Conservation (phyloP, 768 basidiomycete genomes). For the Lentinula raphanica region DNA sequence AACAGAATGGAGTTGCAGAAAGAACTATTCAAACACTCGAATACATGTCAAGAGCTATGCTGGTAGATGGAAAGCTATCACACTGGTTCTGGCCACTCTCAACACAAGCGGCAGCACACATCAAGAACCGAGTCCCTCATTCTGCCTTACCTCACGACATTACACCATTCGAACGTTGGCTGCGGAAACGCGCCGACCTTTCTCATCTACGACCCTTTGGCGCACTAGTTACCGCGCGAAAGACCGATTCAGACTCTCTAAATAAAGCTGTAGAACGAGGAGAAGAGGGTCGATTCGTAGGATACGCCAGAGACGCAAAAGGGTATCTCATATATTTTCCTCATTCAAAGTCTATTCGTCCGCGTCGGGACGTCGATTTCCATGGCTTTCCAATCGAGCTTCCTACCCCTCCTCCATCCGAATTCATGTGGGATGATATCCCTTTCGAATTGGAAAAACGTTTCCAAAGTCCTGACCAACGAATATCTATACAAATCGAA, state of each 20-base stretch:
- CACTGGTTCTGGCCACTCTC: no score
- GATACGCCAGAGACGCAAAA: slow-evolving; percentile 11
- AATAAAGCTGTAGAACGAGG: slow-evolving; percentile 10
- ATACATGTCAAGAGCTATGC: no score
- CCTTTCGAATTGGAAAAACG: background rate
- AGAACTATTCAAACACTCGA: no score
- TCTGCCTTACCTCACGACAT: background rate
- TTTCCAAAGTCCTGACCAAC: background rate
- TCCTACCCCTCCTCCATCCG: background rate
- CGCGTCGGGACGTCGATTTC: slow-evolving; percentile 10
- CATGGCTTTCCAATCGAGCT: slow-evolving; percentile 2
- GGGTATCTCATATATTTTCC: slow-evolving; percentile 18
- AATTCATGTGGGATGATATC: background rate
- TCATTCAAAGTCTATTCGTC: slow-evolving; percentile 7
- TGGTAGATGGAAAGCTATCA: no score
- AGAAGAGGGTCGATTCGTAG: slow-evolving; percentile 9
- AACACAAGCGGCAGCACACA: no score
- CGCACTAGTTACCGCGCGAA: background rate
- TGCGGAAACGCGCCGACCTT: background rate
- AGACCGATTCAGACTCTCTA: background rate
- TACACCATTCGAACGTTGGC: background rate
- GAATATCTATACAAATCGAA: no score
- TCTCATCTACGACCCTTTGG: slow-evolving; percentile 11
- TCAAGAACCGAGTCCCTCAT: no score
- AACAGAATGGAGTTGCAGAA: background rate